phyloP scores from a whole-genome alignment of 345 rosid genomes.

The Gossypium turneri region DNA sequence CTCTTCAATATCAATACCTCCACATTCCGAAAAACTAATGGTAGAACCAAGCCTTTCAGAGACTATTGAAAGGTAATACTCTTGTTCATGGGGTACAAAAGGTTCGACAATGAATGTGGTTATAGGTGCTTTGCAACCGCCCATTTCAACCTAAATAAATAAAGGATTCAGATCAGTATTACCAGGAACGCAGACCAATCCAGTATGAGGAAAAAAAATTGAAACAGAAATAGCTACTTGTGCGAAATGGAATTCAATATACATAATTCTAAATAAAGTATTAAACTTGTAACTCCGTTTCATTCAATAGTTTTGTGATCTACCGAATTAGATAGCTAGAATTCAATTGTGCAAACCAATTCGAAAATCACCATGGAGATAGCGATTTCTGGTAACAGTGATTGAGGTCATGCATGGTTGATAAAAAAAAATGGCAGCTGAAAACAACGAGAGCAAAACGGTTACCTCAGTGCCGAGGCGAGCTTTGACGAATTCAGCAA shows the following conservation, averaged over 20 bases:
- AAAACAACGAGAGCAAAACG: not conserved
- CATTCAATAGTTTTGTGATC: too few species aligned
- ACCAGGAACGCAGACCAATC: not conserved
- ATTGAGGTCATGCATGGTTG: not conserved
- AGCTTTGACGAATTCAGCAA: conserved; percentile 84
- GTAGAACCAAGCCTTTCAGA: conserved; percentile 93
- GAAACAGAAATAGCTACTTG: too few species aligned
- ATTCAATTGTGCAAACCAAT: too few species aligned
- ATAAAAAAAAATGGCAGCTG: not conserved
- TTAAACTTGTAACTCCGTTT: too few species aligned
- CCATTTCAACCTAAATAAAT: conserved; percentile 72
- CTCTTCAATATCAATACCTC: conserved; percentile 97
- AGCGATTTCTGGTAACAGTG: too few species aligned
- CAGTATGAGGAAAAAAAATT: too few species aligned
- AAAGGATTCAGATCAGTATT: conserved; percentile 2
- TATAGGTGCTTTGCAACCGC: conserved; percentile 86
- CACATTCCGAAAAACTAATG: conserved; percentile 90
- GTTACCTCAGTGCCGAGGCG: conserved; percentile 86
- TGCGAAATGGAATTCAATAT: too few species aligned
- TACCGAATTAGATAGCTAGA: too few species aligned
- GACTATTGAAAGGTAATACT: conserved; percentile 75
- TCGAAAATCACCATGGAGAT: too few species aligned
- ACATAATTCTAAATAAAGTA: not conserved
- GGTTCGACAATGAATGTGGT: conserved; percentile 96
- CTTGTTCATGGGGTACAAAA: conserved; percentile 83